Base-by-base conservation (phyloP, 257 asterid genomes). In the Plantago elongata region DNA sequence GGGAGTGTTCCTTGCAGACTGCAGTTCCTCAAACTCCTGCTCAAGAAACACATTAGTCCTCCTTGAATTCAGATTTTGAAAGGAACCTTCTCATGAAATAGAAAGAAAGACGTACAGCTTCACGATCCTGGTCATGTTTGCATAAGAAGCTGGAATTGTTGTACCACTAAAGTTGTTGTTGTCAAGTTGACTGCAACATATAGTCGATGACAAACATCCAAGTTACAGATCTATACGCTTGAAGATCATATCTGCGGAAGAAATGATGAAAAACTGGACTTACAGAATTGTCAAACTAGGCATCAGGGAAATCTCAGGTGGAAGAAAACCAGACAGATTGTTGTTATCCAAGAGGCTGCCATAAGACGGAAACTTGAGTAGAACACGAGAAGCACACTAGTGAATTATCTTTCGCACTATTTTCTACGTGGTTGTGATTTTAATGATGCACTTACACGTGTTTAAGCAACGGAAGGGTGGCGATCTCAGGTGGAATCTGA, bases 301-400 rank as follows among this genome's bases (percentile, higher is more conserved):
- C 81, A 81, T 70, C 57, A 45, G 56, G 13, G 83, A 47, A 37
- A 73, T 61, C 69, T 75, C 73, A 0, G 83, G 78, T 3, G 86
- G 86, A 74, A 89, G 94, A 72, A 67, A 73, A 22, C 97, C 97
- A 7, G 89, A 68, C 47, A 89, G 70, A 55, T 79, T 51, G 72
- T 89, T 89, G 69, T 79, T 89, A 60, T 79, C 85, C 49, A 76
- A 77, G 60, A 79, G 84, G 66, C 84, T 46, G 57, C 45, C 62
- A 42, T 16, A 58, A 34, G 12, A 46, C 57, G 12, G 4, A 10
- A 56, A 29, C 17, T 63, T 54, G 34, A 67, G 58, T 16, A 66
- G 13, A 45, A 57, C 18, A 38, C 18, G 17, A 34, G 9, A 49
- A 40, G 13, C 34, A 48, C n/a, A 50, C n/a, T 11, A 43, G 12